Base-by-base conservation (phyloP, 352 stramenopile genomes). In the Hyphochytrium catenoides region DNA sequence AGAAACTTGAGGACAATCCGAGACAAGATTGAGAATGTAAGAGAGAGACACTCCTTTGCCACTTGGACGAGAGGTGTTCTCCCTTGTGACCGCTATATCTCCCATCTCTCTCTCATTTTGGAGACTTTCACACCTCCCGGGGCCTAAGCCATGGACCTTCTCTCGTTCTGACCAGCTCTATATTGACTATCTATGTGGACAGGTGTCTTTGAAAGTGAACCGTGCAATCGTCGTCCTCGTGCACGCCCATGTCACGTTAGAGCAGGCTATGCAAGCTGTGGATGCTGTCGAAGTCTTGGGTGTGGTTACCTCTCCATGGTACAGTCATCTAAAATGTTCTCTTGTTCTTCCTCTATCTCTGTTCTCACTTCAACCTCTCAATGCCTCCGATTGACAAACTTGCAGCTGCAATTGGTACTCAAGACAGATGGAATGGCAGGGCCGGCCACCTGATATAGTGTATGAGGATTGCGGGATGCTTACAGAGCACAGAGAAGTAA, bases 1-100 rank as follows among this genome's bases (percentile, higher is more conserved):
- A 39, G 44, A 4, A 81, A 81, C 41, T 47, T 81, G 15, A 57
- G 77, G 6, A 56, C 72, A 31, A 55, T 81, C 24, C 53, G 62
- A 44, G 74, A 76, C 46, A 81, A 81, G 42, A 77, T 81, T 29
- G 63, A 81, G n/a, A n/a, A n/a, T n/a, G n/a, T n/a, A n/a, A n/a
- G n/a, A n/a, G n/a, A n/a, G n/a, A n/a, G n/a, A n/a, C n/a, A n/a
- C n/a, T n/a, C n/a, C n/a, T n/a, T n/a, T n/a, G n/a, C n/a, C n/a
- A n/a, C n/a, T n/a, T n/a, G n/a, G n/a, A n/a, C n/a, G n/a, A n/a
- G n/a, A n/a, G n/a, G n/a, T n/a, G n/a, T n/a, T n/a, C n/a, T n/a
- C n/a, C n/a, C n/a, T n/a, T n/a, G n/a, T n/a, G n/a, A n/a, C n/a
- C n/a, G n/a, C n/a, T n/a, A n/a, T n/a, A n/a, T n/a, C n/a, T n/a